phyloP scores from a whole-genome alignment of 495 filamentous ascomycete species.

The Parathielavia appendiculata region DNA sequence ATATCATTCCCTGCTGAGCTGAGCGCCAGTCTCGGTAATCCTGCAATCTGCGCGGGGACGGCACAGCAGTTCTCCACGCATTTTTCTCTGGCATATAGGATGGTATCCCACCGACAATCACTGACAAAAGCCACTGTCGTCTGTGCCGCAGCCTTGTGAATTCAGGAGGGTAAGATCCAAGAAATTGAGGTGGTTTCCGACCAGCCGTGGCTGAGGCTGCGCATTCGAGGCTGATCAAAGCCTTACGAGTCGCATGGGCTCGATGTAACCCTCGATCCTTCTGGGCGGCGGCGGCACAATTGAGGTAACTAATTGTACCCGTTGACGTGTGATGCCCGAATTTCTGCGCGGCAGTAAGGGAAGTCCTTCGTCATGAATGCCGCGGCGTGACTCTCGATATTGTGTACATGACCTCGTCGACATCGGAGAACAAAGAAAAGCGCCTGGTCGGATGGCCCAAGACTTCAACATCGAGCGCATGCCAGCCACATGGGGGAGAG shows the following conservation, averaged over 20 bases:
- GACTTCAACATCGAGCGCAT: neutral
- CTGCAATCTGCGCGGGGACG: neutral
- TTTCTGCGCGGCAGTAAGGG: neutral
- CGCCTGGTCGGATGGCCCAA: neutral
- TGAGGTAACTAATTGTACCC: neutral
- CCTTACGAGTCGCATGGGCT: neutral
- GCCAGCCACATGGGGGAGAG: too few relatives aligned
- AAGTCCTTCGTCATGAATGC: neutral
- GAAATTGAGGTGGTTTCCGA: neutral
- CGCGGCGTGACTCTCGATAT: neutral
- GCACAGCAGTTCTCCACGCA: slow-evolving; percentile 4
- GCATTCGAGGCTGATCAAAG: slow-evolving; percentile 3
- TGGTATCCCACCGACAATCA: neutral
- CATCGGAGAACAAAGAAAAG: neutral
- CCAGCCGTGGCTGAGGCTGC: slow-evolving; percentile 12
- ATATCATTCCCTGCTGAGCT: neutral
- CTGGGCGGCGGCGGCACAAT: slow-evolving; percentile 5
- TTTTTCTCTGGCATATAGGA: neutral
- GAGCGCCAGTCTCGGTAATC: neutral
- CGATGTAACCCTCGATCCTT: neutral
- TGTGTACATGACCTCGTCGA: neutral
- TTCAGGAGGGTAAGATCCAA: too few relatives aligned
- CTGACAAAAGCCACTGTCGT: neutral
- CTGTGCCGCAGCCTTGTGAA: neutral
- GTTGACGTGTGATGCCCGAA: neutral